Conservation (phyloP, 1,284 basidiomycete species). For the Peniophora sp. region DNA sequence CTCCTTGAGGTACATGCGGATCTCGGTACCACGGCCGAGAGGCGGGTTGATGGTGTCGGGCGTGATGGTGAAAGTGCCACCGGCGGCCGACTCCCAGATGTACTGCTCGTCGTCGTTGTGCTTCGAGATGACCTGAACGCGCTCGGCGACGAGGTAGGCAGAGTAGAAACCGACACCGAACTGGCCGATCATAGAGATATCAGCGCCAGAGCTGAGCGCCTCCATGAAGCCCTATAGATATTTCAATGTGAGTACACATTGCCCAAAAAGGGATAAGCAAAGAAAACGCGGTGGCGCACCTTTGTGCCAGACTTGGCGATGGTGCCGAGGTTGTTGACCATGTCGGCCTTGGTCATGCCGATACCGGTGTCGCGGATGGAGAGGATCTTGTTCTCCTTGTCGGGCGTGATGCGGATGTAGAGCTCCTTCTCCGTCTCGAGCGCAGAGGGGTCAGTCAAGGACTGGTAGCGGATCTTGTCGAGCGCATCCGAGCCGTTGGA, state of each 20-base stretch:
- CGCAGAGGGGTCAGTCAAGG: slow-evolving; percentile 83
- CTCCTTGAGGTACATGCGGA: slow-evolving; percentile 96
- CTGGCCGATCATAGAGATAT: slow-evolving; percentile 91
- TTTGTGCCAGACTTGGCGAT: slow-evolving; percentile 98
- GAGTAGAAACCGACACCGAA: slow-evolving; percentile 99
- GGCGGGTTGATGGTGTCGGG: slow-evolving; percentile 85
- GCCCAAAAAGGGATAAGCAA: slow-evolving; percentile 8
- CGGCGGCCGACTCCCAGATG: slow-evolving; percentile 99
- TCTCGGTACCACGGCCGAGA: slow-evolving; percentile 92
- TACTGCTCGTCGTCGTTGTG: slow-evolving; percentile 99
- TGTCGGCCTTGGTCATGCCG: slow-evolving; percentile 98
- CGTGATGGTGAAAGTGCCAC: slow-evolving; percentile 99
- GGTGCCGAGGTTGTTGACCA: slow-evolving; percentile 99
- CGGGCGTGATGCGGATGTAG: slow-evolving; percentile 85
- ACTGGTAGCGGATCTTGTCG: slow-evolving; percentile 94
- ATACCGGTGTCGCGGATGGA: slow-evolving; percentile 95
- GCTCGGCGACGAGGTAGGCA: slow-evolving; percentile 97
- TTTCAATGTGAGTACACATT: not conserved
- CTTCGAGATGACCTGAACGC: slow-evolving; percentile 97
- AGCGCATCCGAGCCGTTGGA: slow-evolving; percentile 92
- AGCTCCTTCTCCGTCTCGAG: slow-evolving; percentile 89
- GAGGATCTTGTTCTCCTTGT: slow-evolving; percentile 94
- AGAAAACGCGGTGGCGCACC: slow-evolving; percentile 21
- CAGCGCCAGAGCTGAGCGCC: slow-evolving; percentile 93
- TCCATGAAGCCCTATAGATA: slow-evolving; percentile 86